Conservation (phyloP, 176 grass and related monocot species). For the Saccharum officinarum region DNA sequence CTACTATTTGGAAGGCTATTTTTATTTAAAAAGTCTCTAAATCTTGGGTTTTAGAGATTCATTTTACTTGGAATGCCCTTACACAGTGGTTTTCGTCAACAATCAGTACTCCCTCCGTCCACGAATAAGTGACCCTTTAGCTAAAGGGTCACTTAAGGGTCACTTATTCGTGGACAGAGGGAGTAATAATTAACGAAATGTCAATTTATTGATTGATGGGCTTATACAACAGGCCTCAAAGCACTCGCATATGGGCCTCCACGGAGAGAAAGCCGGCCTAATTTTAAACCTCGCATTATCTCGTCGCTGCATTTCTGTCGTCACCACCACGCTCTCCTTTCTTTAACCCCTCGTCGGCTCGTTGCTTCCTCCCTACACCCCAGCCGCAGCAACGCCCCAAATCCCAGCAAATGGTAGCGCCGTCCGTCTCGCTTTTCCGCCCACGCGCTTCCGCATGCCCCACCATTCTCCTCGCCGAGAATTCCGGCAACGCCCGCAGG, state of each 20-base stretch:
- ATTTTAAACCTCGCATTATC: background rate
- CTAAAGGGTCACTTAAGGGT: no score
- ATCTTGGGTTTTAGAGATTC: no score
- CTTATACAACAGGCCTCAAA: background rate
- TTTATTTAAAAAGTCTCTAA: no score
- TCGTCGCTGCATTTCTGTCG: background rate
- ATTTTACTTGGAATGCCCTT: no score
- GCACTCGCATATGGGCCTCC: background rate
- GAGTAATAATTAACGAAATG: background rate
- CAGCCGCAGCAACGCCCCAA: slow-evolving; percentile 16
- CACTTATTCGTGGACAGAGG: no score
- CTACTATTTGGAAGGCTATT: no score
- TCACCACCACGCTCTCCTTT: background rate
- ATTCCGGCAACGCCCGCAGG: background rate
- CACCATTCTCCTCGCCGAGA: slow-evolving; percentile 9
- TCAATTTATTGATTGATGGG: background rate
- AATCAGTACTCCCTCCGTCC: background rate
- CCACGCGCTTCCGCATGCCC: background rate
- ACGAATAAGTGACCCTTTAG: no score
- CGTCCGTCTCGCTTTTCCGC: slow-evolving; percentile 25
- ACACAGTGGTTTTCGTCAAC: no score
- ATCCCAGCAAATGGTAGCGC: slow-evolving; percentile 28
- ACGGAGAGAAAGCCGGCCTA: slow-evolving; percentile 6
- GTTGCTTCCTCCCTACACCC: slow-evolving; percentile 1
- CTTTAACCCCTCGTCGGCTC: background rate